phyloP scores from a whole-genome alignment of 2,329 filamentous ascomycete species.

The Ophiobolus disseminans region DNA sequence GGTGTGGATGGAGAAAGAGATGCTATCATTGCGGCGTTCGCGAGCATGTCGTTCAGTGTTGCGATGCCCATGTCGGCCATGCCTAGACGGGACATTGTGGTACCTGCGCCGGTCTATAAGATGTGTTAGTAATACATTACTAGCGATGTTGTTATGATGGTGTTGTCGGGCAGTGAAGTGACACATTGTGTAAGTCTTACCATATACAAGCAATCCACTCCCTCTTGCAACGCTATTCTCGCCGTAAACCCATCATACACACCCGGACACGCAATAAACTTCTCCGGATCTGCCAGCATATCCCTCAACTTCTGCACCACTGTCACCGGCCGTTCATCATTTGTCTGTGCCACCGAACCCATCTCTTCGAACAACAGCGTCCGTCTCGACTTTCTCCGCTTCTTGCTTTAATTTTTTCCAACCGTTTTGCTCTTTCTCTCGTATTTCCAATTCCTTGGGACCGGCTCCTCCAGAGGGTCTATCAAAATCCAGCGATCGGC shows the following conservation, averaged over 20 bases:
- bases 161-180: too few relatives aligned
- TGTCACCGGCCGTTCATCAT: conserved; percentile 21
- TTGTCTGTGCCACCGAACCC: conserved; percentile 9
- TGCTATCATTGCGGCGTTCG: conserved; percentile 70
- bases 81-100: conserved; percentile 66
- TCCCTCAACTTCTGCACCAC: conserved; percentile 40
- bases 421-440: too few relatives aligned
- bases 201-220: conserved; percentile 73
- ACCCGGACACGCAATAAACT: conserved; percentile 65
- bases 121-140: too few relatives aligned
- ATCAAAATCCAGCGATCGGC: not conserved
- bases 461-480: not conserved
- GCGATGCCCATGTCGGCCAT: conserved; percentile 69
- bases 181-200: too few relatives aligned
- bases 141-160: not conserved
- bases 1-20: conserved; percentile 63
- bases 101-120: conserved; percentile 67
- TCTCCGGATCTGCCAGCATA: conserved; percentile 40
- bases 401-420: too few relatives aligned
- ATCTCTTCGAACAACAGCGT: conserved; percentile 9
- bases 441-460: too few relatives aligned
- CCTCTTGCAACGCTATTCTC: conserved; percentile 66
- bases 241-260: conserved; percentile 74
- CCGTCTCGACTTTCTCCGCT: too few relatives aligned
- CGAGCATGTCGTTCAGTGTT: conserved; percentile 68